Evolutionary conservation across 305 asterid species (phyloP).

Genomic region (Fraxinus sp.): DNA sequence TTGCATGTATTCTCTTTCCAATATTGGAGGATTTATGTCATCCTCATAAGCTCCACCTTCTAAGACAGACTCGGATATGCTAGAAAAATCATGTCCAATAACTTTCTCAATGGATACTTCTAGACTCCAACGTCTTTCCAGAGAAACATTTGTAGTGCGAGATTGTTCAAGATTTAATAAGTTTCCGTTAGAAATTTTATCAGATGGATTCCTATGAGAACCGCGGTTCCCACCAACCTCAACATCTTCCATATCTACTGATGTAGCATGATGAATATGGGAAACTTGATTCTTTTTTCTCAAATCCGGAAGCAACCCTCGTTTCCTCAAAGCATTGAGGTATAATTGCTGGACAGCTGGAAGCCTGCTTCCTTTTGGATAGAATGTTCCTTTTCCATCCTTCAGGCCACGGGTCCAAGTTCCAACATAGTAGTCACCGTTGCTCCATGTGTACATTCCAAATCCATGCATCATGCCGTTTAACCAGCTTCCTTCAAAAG

Average conservation of each 20-base stretch:
- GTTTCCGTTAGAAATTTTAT: constrained; percentile 46
- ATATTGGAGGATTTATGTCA: constrained; percentile 50
- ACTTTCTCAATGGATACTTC: constrained; percentile 89
- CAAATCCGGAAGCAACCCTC: constrained; percentile 81
- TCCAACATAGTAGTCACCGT: constrained; percentile 83
- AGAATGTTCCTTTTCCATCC: constrained; percentile 93
- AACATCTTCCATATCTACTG: constrained; percentile 56
- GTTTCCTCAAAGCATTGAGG: constrained; percentile 76
- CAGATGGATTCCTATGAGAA: constrained; percentile 42
- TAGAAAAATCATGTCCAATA: constrained; percentile 56
- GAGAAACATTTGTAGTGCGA: constrained; percentile 48
- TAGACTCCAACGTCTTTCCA: constrained; percentile 93
- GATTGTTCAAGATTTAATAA: constrained; percentile 57
- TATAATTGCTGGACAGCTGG: constrained; percentile 66
- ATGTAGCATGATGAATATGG: constrained; percentile 55
- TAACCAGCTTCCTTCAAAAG: constrained; percentile 82
- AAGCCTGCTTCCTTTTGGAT: constrained; percentile 73
- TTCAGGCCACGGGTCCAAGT: constrained; percentile 91
- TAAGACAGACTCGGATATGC: constrained; percentile 43
- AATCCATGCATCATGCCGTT: constrained; percentile 84
- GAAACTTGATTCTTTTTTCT: constrained; percentile 79
- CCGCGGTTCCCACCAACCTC: constrained; percentile 50
- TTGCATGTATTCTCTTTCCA: constrained; percentile 98
- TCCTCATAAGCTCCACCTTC: constrained; percentile 50
- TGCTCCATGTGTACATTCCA: constrained; percentile 82